Evolutionary conservation across 2,329 filamentous ascomycete genomes (phyloP), one percentile per base, ranked within the genome.

Genomic region (Dactylellina cionopaga): DNA sequence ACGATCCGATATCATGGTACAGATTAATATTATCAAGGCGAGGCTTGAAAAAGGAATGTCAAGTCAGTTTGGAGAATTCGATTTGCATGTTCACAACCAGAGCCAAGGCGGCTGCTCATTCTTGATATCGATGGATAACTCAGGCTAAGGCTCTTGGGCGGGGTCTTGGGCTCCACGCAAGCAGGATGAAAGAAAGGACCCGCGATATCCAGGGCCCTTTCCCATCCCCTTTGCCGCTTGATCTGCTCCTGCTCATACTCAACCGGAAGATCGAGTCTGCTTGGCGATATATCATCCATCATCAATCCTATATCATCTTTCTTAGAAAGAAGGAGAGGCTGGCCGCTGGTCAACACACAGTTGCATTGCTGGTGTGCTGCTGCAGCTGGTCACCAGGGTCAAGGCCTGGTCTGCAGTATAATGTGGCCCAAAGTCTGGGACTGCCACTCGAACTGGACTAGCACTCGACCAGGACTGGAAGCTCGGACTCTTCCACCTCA

Each of bases 101-200:
- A 24, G 63, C 63, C 63, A 68, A 68, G 63, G 59, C 58, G 22
- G 43, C 39, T 33, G 54, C 46, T 54, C 46, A 60, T 69, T 60
- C 64, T 62, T 60, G 55, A 49, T 55, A 29, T 27, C 35, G 24
- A 27, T 9, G 3, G n/a, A 31, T 39, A 58, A 39, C 29, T 43
- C 56, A 47, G 17, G 65, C 65, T 70, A 70, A 62, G 65, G 39
- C 62, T 62, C 65, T 70, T 70, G 65, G 55, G 31, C 13, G 17
- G 10, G 31, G n/a, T n/a, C 55, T 59, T 59, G 55, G 39, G 27
- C 7, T 17, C 31, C 35, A 54, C 31, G 35, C 22, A 37, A 69
- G 15, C 54, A 49, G 37, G 1, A 62, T 41, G n/a, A n/a, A n/a
- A n/a, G n/a, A n/a, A n/a, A n/a, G n/a, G n/a, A n/a, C n/a, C n/a